Conservation (phyloP, 805 yeast genomes). For the Grigorovia humatica region DNA sequence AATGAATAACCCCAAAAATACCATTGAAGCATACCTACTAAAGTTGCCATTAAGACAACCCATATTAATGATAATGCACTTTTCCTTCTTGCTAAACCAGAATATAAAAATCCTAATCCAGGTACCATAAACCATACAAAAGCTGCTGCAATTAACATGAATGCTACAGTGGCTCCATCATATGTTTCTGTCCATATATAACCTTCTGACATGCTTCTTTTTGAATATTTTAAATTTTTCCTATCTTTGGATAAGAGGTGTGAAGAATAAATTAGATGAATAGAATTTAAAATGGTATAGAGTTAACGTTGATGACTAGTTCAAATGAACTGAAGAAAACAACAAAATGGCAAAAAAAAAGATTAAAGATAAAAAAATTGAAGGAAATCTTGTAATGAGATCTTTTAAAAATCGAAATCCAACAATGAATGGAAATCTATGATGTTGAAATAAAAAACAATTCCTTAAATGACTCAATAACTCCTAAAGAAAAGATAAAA, state of each 20-base stretch:
- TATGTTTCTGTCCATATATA: conserved; percentile 29
- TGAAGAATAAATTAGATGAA: background rate
- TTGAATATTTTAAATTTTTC: background rate
- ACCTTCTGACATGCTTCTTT: conserved; percentile 8
- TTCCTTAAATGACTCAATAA: too few relatives aligned
- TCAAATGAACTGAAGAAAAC: too few relatives aligned
- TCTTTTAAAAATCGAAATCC: too few relatives aligned
- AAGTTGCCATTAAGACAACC: conserved; percentile 62
- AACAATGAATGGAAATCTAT: too few relatives aligned
- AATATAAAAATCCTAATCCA: conserved; percentile 84
- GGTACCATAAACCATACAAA: conserved; percentile 88
- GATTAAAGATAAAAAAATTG: too few relatives aligned
- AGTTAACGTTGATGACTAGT: too few relatives aligned
- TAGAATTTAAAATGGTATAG: too few relatives aligned
- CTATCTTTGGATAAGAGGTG: too few relatives aligned
- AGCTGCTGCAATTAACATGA: conserved; percentile 52
- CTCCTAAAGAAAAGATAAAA: too few relatives aligned
- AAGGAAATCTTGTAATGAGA: too few relatives aligned
- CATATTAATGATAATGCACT: conserved; percentile 82
- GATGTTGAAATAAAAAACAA: too few relatives aligned
- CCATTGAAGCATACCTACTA: conserved; percentile 81
- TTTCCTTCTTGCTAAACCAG: conserved; percentile 84
- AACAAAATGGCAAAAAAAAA: too few relatives aligned
- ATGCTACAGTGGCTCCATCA: conserved; percentile 38
- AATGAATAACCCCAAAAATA: conserved; percentile 97